Conservation (phyloP, 2,329 filamentous ascomycete species). For the Lomentospora prolificans region DNA sequence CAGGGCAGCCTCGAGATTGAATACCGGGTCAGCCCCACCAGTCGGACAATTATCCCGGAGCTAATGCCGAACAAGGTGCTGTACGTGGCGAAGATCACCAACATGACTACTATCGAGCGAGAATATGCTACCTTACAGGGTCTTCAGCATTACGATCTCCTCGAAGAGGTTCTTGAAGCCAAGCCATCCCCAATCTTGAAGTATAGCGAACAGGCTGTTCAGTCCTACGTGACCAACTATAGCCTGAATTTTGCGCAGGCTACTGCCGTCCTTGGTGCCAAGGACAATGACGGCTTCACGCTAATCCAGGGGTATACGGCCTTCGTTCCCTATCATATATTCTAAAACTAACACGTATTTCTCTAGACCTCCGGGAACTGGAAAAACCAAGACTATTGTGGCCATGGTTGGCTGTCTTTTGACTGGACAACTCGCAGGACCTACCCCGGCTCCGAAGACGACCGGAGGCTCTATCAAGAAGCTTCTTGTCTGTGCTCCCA, state of each 20-base stretch:
- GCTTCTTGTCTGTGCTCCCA: constrained; percentile 91
- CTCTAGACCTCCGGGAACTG: constrained; percentile 75
- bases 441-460: not conserved
- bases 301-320: constrained; percentile 82
- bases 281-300: constrained; percentile 95
- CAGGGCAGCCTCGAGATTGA: constrained; percentile 74
- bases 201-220: constrained; percentile 65
- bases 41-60: constrained; percentile 49
- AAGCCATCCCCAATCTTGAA: constrained; percentile 81
- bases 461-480: constrained; percentile 49
- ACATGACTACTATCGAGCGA: constrained; percentile 87
- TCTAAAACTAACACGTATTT: constrained; percentile 7
- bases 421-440: constrained; percentile 32
- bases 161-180: constrained; percentile 81
- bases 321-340: too few species aligned
- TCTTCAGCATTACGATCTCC: constrained; percentile 90
- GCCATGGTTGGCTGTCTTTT: constrained; percentile 88
- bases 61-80: constrained; percentile 63
- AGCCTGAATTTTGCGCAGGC: constrained; percentile 81
- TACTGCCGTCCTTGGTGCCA: constrained; percentile 80
- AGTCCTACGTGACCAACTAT: constrained; percentile 64
- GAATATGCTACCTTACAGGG: constrained; percentile 89
- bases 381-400: constrained; percentile 96
- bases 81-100: constrained; percentile 74
- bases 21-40: constrained; percentile 66